Evolutionary conservation across 805 yeast genomes (phyloP), one percentile per base, ranked within the genome.

Genomic region (Yueomyces sp.): DNA sequence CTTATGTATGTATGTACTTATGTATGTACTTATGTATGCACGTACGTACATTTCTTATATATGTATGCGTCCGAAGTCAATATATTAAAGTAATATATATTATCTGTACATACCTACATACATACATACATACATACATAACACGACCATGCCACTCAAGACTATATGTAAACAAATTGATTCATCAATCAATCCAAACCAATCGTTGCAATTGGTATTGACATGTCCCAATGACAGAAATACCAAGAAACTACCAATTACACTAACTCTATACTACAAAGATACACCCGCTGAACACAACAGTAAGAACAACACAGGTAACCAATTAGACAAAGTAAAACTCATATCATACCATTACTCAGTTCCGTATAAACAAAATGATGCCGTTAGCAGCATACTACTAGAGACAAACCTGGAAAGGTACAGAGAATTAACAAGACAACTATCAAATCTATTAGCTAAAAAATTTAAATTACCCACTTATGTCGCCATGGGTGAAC

Each of bases 351-450:
- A 57, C 43, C 54, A 55, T 46, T 57, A 57, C 42, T 51, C 59
- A 3, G 43, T 57, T 4, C 59, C 60, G n/a, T 46, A 42, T 41
- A 45, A 47, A 28, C 38, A 36, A 11, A 28, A n/a, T 26, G 50
- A 51, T 6, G 58, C 56, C 4, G 49, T 55, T 5, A 54, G 59
- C 4, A 48, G 57, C 5, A 50, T 55, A 11, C 40, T 59, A 44
- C 32, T 55, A 19, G 62, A 56, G 44, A 51, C 61, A 9, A 48
- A 42, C 31, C 47, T 52, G 44, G 63, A 59, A 40, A 44, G 51
- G 42, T 45, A 55, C 12, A 48, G 57, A 44, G 64, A 58, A 37
- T 40, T 55, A 4, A 52, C 63, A 3, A 49, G 59, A 41, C 59
- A 55, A 42, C 28, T 57, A 19, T 55, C 62, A 26, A 49, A 49